phyloP scores from a whole-genome alignment of 352 stramenopile species.

The Blastocystis sp. region DNA sequence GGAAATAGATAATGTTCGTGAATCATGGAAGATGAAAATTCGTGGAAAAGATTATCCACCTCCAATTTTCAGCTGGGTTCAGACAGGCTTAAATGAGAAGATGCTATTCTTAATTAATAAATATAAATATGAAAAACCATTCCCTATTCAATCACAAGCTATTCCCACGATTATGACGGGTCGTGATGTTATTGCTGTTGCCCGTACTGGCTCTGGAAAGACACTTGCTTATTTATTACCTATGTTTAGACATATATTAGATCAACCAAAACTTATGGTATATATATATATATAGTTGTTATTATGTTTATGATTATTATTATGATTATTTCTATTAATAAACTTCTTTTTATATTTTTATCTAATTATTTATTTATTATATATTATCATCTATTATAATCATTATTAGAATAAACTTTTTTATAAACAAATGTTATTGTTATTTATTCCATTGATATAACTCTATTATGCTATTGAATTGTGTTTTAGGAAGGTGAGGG shows the following conservation, averaged over 20 bases:
- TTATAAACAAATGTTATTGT: too few species aligned
- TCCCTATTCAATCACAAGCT: constrained; percentile 74
- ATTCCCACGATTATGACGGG: constrained; percentile 93
- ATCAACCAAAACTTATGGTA: constrained; percentile 50
- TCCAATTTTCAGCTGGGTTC: constrained; percentile 77
- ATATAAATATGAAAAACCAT: constrained; percentile 72
- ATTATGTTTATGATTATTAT: too few species aligned
- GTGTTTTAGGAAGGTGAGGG: constrained; percentile 78
- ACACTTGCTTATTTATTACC: constrained; percentile 58
- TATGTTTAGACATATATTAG: constrained; percentile 81
- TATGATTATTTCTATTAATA: too few species aligned
- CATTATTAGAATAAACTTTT: too few species aligned
- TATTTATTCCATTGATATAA: too few species aligned
- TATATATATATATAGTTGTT: too few species aligned
- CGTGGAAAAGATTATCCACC: constrained; percentile 81
- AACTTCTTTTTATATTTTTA: too few species aligned
- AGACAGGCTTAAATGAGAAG: constrained; percentile 79
- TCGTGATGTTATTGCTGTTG: constrained; percentile 92
- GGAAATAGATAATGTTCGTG: constrained; percentile 51
- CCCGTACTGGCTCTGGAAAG: constrained; percentile 77
- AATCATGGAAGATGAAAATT: constrained; percentile 78
- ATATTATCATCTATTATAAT: too few species aligned
- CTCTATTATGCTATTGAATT: too few species aligned
- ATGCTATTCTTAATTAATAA: constrained; percentile 75
- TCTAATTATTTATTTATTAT: too few species aligned